These are phyloP conservation scores for Tetrapisispora arboricola DNA, from an alignment of 805 yeast genomes.

Conservation along the genomic window DNA sequence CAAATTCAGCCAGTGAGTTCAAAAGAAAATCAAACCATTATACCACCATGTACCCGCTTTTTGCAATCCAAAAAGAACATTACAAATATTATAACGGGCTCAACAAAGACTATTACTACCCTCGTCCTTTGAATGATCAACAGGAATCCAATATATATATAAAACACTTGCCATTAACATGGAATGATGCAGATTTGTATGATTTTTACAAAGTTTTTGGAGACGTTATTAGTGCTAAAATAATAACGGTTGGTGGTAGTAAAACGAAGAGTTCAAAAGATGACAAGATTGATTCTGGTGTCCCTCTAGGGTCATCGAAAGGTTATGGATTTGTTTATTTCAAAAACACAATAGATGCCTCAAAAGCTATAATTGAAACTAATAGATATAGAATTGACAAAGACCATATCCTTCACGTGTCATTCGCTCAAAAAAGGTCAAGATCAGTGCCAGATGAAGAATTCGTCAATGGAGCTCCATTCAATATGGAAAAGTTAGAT, in stretches of 20 bases:
- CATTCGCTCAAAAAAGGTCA: slow-evolving; percentile 52
- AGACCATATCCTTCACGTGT: slow-evolving; percentile 52
- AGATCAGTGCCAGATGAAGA: neutral
- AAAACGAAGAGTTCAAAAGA: slow-evolving; percentile 7
- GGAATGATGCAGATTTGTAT: slow-evolving; percentile 44
- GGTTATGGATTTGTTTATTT: slow-evolving; percentile 81
- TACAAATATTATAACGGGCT: neutral
- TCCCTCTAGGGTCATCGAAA: slow-evolving; percentile 36
- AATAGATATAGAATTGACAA: slow-evolving; percentile 29
- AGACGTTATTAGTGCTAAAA: slow-evolving; percentile 42
- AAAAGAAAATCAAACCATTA: neutral
- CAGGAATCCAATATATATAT: slow-evolving; percentile 71
- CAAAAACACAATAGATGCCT: slow-evolving; percentile 54
- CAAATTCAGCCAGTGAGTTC: neutral
- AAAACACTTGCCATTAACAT: slow-evolving; percentile 46
- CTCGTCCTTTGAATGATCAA: slow-evolving; percentile 32
- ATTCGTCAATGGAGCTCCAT: too few relatives aligned
- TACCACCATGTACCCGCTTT: neutral
- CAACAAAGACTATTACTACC: slow-evolving; percentile 9
- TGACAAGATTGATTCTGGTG: slow-evolving; percentile 4
- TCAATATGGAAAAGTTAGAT: neutral
- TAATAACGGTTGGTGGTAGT: slow-evolving; percentile 38
- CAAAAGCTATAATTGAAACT: slow-evolving; percentile 53
- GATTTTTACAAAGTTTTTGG: slow-evolving; percentile 40
- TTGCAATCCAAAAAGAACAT: neutral